Base-by-base conservation (phyloP, 1,139 yeast species). In the Lodderomyces elongisporus region DNA sequence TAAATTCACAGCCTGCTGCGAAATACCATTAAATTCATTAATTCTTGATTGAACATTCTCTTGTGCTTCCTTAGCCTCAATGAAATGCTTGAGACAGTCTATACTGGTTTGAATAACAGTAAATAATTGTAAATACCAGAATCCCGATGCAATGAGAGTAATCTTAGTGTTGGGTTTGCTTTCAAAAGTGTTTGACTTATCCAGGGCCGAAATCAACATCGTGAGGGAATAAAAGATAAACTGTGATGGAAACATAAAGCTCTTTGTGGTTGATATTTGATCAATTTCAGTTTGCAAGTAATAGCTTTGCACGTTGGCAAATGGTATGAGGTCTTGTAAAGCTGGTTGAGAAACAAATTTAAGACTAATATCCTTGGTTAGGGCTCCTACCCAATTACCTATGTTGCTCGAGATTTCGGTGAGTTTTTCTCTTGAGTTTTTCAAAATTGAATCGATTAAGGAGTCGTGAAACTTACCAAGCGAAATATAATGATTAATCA, bases 151-250 rank as follows among this genome's bases (percentile, higher is more conserved):
- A 4, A 31, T 22, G 10, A 46, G 39, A 4, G 42, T 25, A 16
- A 40, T 13, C 22, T 40, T 36, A 7, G 26, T 29, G 28, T 34
- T 35, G 17, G 36, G 32, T 28, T 40, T 38, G 13, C 32, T 28
- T 3, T 25, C 18, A 12, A 20, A 23, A 3, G 27, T 16, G 5
- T 13, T 17, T 9, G 40, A 30, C 15, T 33, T 33, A 22, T 42
- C 44, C 3, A 41, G 35, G 3, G 36, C 39, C 2, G 40, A 31
- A 15, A 39, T 39, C 32, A 63, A 44, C 31, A 66, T 52, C 6
- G 68, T 55, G 42, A 66, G 66, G 16, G 66, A 64, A 41, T 62
- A 63, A 22, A 67, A 62, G 28, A 66, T 49, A 38, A 63, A 68
- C 38, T 66, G 71, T 18, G 66, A 51, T 4, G 70, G 60, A 44